Percentiles rank a stretch among this genome's conserved stretches.
Conservation (phyloP, 768 basidiomycete genomes). For the Galerina sulciceps region DNA sequence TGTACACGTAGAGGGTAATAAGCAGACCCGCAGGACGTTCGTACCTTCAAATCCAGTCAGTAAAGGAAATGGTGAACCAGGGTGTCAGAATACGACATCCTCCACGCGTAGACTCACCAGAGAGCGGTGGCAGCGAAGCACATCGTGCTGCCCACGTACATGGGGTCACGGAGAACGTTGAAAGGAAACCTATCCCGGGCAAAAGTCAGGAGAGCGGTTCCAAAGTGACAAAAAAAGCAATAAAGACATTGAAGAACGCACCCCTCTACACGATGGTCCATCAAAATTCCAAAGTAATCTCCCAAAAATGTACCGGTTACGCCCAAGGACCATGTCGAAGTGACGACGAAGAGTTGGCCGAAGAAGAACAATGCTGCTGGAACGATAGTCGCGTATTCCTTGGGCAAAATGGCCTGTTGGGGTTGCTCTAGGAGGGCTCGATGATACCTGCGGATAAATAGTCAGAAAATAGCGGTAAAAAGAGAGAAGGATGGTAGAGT, state of each 20-base stretch:
- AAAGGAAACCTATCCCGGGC: slow-evolving; percentile 75
- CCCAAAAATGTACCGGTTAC: slow-evolving; percentile 92
- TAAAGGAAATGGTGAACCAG: neutral
- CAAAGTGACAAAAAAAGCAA: neutral
- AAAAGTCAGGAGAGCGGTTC: neutral
- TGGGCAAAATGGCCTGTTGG: slow-evolving; percentile 61
- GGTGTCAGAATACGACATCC: neutral
- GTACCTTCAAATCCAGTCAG: slow-evolving; percentile 54
- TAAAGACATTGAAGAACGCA: slow-evolving; percentile 24
- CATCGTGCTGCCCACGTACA: slow-evolving; percentile 96
- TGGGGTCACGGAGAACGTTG: slow-evolving; percentile 89
- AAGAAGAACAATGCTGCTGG: slow-evolving; percentile 63
- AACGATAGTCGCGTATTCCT: slow-evolving; percentile 63
- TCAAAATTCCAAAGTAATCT: slow-evolving; percentile 86
- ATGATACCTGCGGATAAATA: slow-evolving; percentile 61
- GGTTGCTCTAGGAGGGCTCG: slow-evolving; percentile 82
- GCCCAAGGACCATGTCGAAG: slow-evolving; percentile 89
- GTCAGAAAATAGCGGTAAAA: neutral
- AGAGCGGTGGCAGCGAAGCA: slow-evolving; percentile 86
- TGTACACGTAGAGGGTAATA: slow-evolving; percentile 80
- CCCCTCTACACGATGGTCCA: slow-evolving; percentile 89
- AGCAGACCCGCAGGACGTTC: slow-evolving; percentile 85
- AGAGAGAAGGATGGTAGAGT: neutral
- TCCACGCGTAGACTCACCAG: slow-evolving; percentile 56
- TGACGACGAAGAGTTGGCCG: slow-evolving; percentile 87